phyloP scores from a whole-genome alignment of 2,329 filamentous ascomycete species.

The Claviceps humidiphila region DNA sequence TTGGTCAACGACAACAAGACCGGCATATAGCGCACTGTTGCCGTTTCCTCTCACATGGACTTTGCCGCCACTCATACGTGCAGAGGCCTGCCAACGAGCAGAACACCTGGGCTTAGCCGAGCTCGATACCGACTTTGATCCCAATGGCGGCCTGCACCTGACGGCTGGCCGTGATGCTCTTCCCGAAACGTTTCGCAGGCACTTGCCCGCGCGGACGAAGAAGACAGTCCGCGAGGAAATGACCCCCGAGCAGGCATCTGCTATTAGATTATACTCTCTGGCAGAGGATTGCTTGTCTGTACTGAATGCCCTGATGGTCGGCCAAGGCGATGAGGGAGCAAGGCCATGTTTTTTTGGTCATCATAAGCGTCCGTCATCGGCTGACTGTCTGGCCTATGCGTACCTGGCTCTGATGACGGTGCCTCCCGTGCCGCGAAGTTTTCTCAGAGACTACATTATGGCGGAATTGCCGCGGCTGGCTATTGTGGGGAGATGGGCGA shows the following conservation, averaged over 20 bases:
- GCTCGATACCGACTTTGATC: conserved; percentile 46
- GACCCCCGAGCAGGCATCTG: conserved; percentile 55
- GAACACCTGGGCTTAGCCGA: conserved; percentile 55
- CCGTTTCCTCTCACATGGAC: conserved; percentile 84
- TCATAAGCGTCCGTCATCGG: conserved; percentile 14
- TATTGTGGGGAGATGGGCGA: conserved; percentile 16
- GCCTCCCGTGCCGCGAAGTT: conserved; percentile 28
- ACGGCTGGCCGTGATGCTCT: conserved; percentile 22
- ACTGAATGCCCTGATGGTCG: conserved; percentile 41
- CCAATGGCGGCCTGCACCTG: conserved; percentile 23
- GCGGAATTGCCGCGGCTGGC: conserved; percentile 18
- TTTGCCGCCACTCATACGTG: conserved; percentile 59
- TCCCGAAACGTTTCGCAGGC: conserved; percentile 27
- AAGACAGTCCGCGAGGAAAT: conserved; percentile 49
- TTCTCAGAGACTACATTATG: conserved; percentile 28
- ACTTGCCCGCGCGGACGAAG: conserved; percentile 28
- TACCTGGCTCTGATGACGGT: conserved; percentile 64
- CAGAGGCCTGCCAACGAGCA: conserved; percentile 56
- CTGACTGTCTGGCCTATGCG: conserved; percentile 72
- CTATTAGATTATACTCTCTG: conserved; percentile 64
- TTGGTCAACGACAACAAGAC: conserved; percentile 64
- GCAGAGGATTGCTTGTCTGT: conserved; percentile 60
- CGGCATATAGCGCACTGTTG: conserved; percentile 67
- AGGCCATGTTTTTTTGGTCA: conserved; percentile 19
- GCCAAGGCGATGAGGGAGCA: conserved; percentile 11